A percentile compares a stretch with the other conserved stretches of the same genome.
Conservation (phyloP, 306 rosid genomes). For the Vicia sativa region DNA sequence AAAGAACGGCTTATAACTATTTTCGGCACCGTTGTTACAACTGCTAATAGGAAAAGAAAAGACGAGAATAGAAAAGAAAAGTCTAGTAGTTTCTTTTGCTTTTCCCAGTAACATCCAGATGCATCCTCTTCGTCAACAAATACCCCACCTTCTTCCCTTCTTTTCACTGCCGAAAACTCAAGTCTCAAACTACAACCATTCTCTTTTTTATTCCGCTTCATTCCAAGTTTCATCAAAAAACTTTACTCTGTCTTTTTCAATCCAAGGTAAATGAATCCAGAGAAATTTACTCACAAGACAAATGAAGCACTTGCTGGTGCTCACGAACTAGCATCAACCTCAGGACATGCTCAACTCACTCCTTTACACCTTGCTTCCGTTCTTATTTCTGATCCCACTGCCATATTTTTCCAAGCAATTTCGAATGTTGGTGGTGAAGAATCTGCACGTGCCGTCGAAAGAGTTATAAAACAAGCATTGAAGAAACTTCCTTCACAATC, state of each 20-base stretch:
- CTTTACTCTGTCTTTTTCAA: background rate
- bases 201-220: too few species aligned
- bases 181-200: background rate
- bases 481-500: slow-evolving; percentile 82
- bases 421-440: slow-evolving; percentile 58
- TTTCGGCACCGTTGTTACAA: too few species aligned
- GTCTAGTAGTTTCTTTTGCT: slow-evolving; percentile 1
- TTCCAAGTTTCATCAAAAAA: too few species aligned
- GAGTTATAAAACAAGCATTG: slow-evolving; percentile 73
- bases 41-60: background rate
- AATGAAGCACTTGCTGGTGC: slow-evolving; percentile 71
- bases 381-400: slow-evolving; percentile 56
- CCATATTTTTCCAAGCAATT: slow-evolving; percentile 73
- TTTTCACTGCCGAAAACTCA: background rate
- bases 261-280: slow-evolving; percentile 75
- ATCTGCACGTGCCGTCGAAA: slow-evolving; percentile 55
- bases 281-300: slow-evolving; percentile 88
- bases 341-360: slow-evolving; percentile 81
- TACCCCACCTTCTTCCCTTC: background rate
- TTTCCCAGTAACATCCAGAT: slow-evolving; percentile 13
- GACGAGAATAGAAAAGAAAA: background rate
- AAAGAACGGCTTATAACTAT: background rate
- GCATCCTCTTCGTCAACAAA: slow-evolving; percentile 36
- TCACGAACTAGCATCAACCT: slow-evolving; percentile 60
- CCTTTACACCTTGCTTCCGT: slow-evolving; percentile 71